Evolutionary conservation across 2,329 filamentous ascomycete genomes (phyloP).

Genomic region (Exophiala phaeomuriformis): DNA sequence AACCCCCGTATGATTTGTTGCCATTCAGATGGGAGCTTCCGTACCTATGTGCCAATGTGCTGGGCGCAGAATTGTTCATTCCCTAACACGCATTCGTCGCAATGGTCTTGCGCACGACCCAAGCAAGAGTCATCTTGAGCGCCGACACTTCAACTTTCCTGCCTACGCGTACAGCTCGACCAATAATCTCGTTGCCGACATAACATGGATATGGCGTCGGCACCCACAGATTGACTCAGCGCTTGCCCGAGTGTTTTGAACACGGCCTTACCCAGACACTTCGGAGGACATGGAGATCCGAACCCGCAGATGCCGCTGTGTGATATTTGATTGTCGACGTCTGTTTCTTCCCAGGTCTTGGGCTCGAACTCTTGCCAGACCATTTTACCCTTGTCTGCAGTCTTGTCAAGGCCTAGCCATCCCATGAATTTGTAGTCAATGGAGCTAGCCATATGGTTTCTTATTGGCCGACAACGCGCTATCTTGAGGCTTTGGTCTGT

Average conservation of each 20-base stretch:
- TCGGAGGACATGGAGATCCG: constrained; percentile 42
- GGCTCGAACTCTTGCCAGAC: constrained; percentile 30
- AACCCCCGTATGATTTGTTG: constrained; percentile 60
- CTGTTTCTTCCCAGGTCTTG: constrained; percentile 47
- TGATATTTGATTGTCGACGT: constrained; percentile 58
- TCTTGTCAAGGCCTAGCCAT: constrained; percentile 47
- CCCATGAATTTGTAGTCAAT: constrained; percentile 45
- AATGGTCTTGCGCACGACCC: constrained; percentile 33
- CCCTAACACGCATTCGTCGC: constrained; percentile 46
- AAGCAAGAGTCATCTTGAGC: constrained; percentile 52
- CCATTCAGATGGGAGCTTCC: constrained; percentile 49
- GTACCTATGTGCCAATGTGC: constrained; percentile 53
- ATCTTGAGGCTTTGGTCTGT: no score
- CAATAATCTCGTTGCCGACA: constrained; percentile 61
- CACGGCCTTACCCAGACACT: constrained; percentile 4
- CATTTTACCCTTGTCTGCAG: constrained; percentile 43
- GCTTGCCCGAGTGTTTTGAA: no score
- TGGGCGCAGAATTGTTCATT: constrained; percentile 35
- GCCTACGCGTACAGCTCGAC: constrained; percentile 51
- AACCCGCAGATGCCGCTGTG: constrained; percentile 60
- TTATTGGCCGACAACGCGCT: no score
- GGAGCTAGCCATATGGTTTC: no score
- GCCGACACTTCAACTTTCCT: constrained; percentile 47
- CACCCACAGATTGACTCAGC: constrained; percentile 15
- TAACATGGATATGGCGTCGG: constrained; percentile 42